phyloP scores from a whole-genome alignment of 768 basidiomycete genomes.

The Leccinum arenicola region DNA sequence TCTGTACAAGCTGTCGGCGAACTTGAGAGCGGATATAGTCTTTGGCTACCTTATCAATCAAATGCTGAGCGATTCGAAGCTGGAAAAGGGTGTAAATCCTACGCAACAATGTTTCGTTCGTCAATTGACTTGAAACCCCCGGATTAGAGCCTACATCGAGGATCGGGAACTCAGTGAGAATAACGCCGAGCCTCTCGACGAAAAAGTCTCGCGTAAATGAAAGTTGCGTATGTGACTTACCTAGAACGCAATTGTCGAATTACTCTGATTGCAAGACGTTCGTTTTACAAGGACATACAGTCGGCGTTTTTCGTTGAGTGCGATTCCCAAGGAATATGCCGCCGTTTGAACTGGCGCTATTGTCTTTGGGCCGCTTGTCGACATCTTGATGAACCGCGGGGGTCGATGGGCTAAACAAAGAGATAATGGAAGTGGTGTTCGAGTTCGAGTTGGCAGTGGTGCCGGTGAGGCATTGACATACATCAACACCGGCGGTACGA shows the following conservation, averaged over 20 bases:
- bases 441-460: not conserved
- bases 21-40: constrained; percentile 80
- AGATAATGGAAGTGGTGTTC: constrained; percentile 1
- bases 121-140: not conserved
- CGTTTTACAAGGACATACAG: constrained; percentile 43
- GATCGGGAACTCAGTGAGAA: constrained; percentile 91
- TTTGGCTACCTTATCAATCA: constrained; percentile 96
- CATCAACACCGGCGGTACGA: no score
- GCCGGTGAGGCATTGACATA: not conserved
- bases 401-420: constrained; percentile 6
- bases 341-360: no score
- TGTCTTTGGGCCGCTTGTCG: constrained; percentile 83
- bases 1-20: constrained; percentile 95
- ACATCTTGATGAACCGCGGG: constrained; percentile 40
- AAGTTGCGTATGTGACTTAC: constrained; percentile 97
- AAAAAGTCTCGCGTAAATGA: constrained; percentile 96
- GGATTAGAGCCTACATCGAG: constrained; percentile 70
- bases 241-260: constrained; percentile 34
- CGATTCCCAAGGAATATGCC: no score
- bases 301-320: constrained; percentile 81
- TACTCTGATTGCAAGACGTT: constrained; percentile 1
- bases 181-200: constrained; percentile 91
- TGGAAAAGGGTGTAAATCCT: constrained; percentile 98
- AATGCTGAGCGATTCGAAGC: constrained; percentile 89
- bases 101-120: constrained; percentile 8